Conservation (phyloP, 176 grass and related monocot species). For the Saccharum officinarum region DNA sequence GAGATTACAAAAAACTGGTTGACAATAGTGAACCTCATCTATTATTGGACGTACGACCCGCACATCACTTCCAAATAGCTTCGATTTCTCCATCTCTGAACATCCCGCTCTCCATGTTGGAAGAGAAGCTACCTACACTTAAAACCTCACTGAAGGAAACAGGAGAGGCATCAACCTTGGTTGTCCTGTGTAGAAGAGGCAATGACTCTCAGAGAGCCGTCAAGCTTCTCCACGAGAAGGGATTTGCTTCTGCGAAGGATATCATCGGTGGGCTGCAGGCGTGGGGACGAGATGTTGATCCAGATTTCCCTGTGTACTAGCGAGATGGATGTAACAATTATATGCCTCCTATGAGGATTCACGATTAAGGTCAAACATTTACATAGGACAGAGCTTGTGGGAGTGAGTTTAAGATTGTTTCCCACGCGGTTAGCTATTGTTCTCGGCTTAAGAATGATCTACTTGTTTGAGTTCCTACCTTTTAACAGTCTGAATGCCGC, state of each 20-base stretch:
- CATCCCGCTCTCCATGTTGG: constrained; percentile 60
- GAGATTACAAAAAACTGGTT: constrained; percentile 61
- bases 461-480: too few relatives aligned
- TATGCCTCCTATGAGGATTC: neutral
- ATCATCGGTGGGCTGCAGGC: constrained; percentile 77
- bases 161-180: neutral
- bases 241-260: constrained; percentile 62
- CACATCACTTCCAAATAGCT: constrained; percentile 83
- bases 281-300: constrained; percentile 66
- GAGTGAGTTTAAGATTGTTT: too few relatives aligned
- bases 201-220: constrained; percentile 79
- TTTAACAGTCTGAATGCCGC: too few relatives aligned
- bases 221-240: constrained; percentile 61
- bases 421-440: too few relatives aligned
- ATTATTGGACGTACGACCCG: constrained; percentile 70
- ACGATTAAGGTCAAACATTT: too few relatives aligned
- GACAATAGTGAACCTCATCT: constrained; percentile 53
- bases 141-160: constrained; percentile 44
- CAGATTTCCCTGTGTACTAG: constrained; percentile 39
- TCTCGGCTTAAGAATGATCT: too few relatives aligned
- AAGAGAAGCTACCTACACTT: constrained; percentile 60
- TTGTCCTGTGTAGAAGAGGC: constrained; percentile 82
- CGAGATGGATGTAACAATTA: neutral
- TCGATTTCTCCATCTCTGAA: constrained; percentile 65
- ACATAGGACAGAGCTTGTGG: too few relatives aligned